Conservation (phyloP, 2,329 filamentous ascomycete genomes). For the Knufia fluminis region DNA sequence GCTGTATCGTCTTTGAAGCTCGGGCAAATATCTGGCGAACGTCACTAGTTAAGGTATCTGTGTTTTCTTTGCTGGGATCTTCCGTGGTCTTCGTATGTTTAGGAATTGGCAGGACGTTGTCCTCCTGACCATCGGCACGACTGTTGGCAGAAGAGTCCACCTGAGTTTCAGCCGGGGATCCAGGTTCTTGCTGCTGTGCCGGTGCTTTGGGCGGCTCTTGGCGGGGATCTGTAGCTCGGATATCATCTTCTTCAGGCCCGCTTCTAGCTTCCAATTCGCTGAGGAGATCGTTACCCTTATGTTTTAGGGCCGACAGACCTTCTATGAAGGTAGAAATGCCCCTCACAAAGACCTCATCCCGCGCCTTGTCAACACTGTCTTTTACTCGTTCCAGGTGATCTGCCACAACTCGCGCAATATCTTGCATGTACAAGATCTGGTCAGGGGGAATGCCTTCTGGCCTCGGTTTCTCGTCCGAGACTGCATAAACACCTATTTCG, state of each 20-base stretch:
- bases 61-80: background rate
- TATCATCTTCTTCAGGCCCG: background rate
- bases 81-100: background rate
- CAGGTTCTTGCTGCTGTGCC: background rate
- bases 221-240: slow-evolving; percentile 5
- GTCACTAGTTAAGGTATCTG: background rate
- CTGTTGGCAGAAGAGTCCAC: too few relatives aligned
- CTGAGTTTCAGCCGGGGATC: background rate
- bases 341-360: slow-evolving; percentile 46
- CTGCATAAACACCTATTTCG: slow-evolving; percentile 51
- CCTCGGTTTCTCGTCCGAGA: slow-evolving; percentile 50
- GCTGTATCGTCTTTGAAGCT: slow-evolving; percentile 37
- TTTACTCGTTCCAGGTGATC: slow-evolving; percentile 52
- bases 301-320: slow-evolving; percentile 23
- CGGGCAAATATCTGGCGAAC: slow-evolving; percentile 31
- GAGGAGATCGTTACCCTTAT: slow-evolving; percentile 28
- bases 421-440: slow-evolving; percentile 47
- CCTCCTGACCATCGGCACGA: background rate
- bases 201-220: background rate
- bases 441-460: slow-evolving; percentile 38
- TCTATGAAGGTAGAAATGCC: slow-evolving; percentile 48
- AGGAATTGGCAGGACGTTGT: background rate
- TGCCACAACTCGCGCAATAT: slow-evolving; percentile 48
- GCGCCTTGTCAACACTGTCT: slow-evolving; percentile 43
- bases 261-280: background rate